phyloP scores from a whole-genome alignment of 164 flowering plant species.

The Vitis amurensis region DNA sequence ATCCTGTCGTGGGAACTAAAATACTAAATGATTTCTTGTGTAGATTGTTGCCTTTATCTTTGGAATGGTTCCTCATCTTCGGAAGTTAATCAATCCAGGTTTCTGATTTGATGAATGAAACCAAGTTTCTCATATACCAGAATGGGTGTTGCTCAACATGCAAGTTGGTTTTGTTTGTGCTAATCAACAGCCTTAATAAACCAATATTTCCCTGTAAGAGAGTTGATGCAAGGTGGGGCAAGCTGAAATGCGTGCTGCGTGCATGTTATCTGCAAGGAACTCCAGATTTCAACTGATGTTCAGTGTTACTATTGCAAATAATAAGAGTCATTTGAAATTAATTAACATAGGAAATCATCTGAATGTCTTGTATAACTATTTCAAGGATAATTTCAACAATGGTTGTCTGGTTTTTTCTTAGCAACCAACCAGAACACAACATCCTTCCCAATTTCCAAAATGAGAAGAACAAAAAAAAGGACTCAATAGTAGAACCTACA shows the following conservation, averaged over 20 bases:
- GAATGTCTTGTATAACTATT: too few relatives aligned
- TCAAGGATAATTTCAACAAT: too few relatives aligned
- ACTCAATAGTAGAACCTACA: too few relatives aligned
- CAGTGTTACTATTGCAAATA: too few relatives aligned
- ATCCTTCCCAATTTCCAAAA: too few relatives aligned
- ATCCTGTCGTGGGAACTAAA: not conserved
- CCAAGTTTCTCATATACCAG: not conserved
- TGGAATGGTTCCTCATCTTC: conserved; percentile 54
- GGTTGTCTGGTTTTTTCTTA: too few relatives aligned
- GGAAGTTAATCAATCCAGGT: conserved; percentile 28
- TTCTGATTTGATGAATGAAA: not conserved
- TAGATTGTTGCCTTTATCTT: conserved; percentile 64
- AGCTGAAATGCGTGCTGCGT: conserved; percentile 82
- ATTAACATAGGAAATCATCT: too few relatives aligned
- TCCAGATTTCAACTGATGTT: conserved; percentile 12
- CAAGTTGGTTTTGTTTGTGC: not conserved
- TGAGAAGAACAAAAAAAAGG: too few relatives aligned
- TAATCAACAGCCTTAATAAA: conserved; percentile 69
- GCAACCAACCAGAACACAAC: too few relatives aligned
- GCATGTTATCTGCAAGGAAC: conserved; percentile 81
- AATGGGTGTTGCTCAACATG: not conserved
- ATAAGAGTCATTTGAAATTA: too few relatives aligned
- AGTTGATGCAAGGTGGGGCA: conserved; percentile 98
- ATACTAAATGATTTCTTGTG: conserved; percentile 9
- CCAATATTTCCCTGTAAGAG: conserved; percentile 78